phyloP scores from a whole-genome alignment of 768 basidiomycete genomes.

The Mrakia blollopis region DNA sequence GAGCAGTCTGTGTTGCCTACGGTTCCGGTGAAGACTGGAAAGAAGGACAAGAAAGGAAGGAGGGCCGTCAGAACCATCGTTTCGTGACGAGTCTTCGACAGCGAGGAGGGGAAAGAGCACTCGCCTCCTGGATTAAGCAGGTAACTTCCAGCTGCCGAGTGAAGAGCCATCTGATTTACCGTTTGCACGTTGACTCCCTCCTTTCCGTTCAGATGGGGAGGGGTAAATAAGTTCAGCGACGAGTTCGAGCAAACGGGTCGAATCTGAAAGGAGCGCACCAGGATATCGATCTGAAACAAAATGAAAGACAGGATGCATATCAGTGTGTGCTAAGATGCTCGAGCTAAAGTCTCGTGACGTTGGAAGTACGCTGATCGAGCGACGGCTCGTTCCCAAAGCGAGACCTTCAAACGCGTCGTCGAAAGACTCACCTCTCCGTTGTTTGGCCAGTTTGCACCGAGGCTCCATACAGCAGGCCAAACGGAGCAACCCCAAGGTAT shows the following conservation, averaged over 20 bases:
- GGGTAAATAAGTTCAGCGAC: neutral
- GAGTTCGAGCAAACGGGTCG: neutral
- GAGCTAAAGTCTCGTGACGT: neutral
- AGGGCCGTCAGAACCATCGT: neutral
- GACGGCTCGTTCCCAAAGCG: neutral
- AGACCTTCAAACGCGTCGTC: neutral
- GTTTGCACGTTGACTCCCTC: constrained; percentile 13
- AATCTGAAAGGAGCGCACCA: neutral
- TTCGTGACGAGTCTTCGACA: too few species aligned
- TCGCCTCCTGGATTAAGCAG: constrained; percentile 12
- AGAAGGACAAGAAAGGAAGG: neutral
- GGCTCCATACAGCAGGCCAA: neutral
- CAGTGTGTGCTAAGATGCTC: neutral
- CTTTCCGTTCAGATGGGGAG: neutral
- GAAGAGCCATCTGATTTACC: constrained; percentile 13
- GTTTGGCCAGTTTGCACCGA: constrained; percentile 2
- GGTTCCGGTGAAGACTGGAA: constrained; percentile 20
- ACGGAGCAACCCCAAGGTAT: constrained; percentile 15
- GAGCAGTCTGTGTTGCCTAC: constrained; percentile 5
- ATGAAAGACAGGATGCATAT: too few species aligned
- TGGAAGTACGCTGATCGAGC: too few species aligned
- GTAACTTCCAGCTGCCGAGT: constrained; percentile 7
- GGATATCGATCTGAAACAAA: constrained; percentile 11
- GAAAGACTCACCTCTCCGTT: constrained; percentile 13
- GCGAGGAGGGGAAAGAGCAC: neutral